Base-by-base conservation (phyloP, 495 filamentous ascomycete genomes). In the Amniculicola lignicola region DNA sequence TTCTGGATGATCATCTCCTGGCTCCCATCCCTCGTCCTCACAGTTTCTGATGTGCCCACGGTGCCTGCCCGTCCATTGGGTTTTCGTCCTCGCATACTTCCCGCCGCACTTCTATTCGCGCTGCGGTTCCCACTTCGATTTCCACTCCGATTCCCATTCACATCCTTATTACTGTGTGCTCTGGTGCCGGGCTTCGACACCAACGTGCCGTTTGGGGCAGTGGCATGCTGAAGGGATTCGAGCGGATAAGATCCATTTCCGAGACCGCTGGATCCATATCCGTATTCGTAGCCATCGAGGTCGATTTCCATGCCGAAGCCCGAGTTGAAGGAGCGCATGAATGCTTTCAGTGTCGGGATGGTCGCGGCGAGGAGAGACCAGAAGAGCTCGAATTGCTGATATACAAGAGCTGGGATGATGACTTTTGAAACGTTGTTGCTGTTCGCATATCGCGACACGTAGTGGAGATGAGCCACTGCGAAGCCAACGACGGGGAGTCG, bases 271-370 rank as follows among this genome's bases (percentile, higher is more conserved):
- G 40, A 47, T 6, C 25, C 43, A 48, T 45, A 55, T 3, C 10
- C 37, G 7, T 44, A 40, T 24, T 46, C 46, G 12, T 50, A 57
- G 11, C 44, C 46, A 14, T 47, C 52, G 27, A 55, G 21, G 25
- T 51, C 54, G 14, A 57, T 51, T 14, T 57, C 55, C 55, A 59
- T 59, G n/a, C 60, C 63, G 36, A 66, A 64, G 21, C 51, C 51
- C 14, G 54, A 49, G 43, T 66, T 52, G 56, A 66, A 66, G 25
- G 48, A 51, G 25, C 57, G 50, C 31, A 63, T 63, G 56, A 66
- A 66, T 10, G 54, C 40, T 39, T 63, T 63, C 37, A 64, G 27
- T 2, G 43, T 49, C 3, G 63, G 51, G 3, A 66, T 47, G 4
- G 63, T 66, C 40, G 54, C 51, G 6, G 63, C 44, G 4, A 63